Conservation (phyloP, 495 filamentous ascomycete species). For the Penicillium fimorum region DNA sequence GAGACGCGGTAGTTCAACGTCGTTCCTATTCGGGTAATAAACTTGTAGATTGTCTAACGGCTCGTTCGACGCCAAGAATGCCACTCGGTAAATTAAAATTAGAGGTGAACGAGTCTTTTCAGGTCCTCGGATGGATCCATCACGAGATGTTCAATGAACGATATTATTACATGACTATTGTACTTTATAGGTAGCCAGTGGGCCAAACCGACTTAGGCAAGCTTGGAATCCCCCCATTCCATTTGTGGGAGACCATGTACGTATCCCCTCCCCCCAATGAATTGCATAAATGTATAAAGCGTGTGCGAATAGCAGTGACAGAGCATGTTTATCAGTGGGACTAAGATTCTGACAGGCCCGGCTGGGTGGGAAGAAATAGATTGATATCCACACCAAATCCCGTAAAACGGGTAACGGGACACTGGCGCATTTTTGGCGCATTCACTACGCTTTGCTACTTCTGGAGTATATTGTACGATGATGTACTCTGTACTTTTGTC, state of each 20-base stretch:
- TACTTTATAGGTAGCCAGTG: not conserved
- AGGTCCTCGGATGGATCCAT: not conserved
- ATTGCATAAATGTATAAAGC: not conserved
- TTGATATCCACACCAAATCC: not conserved
- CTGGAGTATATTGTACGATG: not conserved
- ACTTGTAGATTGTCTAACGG: not conserved
- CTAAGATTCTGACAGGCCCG: not conserved
- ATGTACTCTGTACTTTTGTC: not conserved
- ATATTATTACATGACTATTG: no score
- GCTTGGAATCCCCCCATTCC: not conserved
- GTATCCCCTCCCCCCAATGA: no score
- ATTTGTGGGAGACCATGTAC: not conserved
- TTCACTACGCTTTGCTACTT: not conserved
- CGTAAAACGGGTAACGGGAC: not conserved
- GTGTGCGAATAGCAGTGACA: not conserved
- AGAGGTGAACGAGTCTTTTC: not conserved
- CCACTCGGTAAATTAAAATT: not conserved
- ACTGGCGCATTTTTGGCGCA: not conserved
- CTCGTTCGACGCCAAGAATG: not conserved
- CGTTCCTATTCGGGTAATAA: not conserved
- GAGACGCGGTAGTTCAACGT: not conserved
- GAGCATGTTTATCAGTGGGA: not conserved
- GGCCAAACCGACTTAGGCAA: not conserved
- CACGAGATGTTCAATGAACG: no score
- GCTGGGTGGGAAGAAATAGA: not conserved